phyloP scores from a whole-genome alignment of 2,329 filamentous ascomycete species.

The Cytospora schulzeri region DNA sequence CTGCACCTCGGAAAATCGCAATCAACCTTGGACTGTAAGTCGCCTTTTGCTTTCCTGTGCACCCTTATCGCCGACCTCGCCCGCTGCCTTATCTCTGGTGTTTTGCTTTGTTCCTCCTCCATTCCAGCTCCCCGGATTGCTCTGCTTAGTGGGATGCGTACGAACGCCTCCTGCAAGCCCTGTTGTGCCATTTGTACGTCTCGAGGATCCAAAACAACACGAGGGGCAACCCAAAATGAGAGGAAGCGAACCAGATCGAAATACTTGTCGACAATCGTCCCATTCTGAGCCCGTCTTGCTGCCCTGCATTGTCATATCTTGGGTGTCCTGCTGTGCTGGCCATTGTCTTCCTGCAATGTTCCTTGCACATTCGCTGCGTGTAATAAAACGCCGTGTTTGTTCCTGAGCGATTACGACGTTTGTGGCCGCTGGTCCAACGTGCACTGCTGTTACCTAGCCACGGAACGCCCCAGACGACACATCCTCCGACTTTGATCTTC shows the following conservation, averaged over 20 bases:
- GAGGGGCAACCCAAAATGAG: background rate
- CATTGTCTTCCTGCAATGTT: slow-evolving; percentile 6
- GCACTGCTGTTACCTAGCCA: slow-evolving; percentile 15
- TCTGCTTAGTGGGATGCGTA: slow-evolving; percentile 13
- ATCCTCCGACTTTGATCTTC: slow-evolving; percentile 17
- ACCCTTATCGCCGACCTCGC: slow-evolving; percentile 17
- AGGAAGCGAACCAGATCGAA: slow-evolving; percentile 7
- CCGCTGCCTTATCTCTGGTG: slow-evolving; percentile 21
- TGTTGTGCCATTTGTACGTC: slow-evolving; percentile 12
- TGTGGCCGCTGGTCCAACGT: slow-evolving; percentile 19
- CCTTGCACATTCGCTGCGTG: slow-evolving; percentile 7
- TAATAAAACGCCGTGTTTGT: slow-evolving; percentile 17
- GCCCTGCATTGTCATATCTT: slow-evolving; percentile 19
- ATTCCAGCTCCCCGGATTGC: slow-evolving; percentile 13
- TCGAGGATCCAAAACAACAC: background rate
- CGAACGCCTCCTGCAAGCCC: slow-evolving; percentile 8
- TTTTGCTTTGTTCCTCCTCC: slow-evolving; percentile 23
- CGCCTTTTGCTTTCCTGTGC: slow-evolving; percentile 13
- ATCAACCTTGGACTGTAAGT: slow-evolving; percentile 21
- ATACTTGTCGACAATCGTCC: slow-evolving; percentile 13
- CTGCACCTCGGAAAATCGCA: background rate
- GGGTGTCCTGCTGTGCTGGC: slow-evolving; percentile 16
- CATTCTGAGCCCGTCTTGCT: slow-evolving; percentile 6
- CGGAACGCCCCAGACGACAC: slow-evolving; percentile 14
- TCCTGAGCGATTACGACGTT: slow-evolving; percentile 12